These are phyloP conservation scores for Aspergillus avenaceus DNA, from an alignment of 495 filamentous ascomycete genomes.

Conservation along the genomic window DNA sequence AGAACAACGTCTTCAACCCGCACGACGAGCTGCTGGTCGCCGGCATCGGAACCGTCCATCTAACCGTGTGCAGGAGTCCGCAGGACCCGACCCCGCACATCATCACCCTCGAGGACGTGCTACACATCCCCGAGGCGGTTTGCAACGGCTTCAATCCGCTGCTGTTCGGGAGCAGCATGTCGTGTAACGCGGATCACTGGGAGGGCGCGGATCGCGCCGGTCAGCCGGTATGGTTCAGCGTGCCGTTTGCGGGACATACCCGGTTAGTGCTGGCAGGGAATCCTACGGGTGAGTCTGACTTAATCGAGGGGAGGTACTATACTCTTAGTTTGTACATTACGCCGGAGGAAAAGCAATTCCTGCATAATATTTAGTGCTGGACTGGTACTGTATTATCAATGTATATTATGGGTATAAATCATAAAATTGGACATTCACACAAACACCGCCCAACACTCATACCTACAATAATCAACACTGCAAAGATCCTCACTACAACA, in stretches of 20 bases:
- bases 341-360: slow-evolving; percentile 17
- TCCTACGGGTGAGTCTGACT: slow-evolving; percentile 19
- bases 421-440: too few relatives aligned
- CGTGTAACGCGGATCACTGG: slow-evolving; percentile 16
- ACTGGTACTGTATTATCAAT: too few relatives aligned
- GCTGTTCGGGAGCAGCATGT: slow-evolving; percentile 22
- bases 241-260: slow-evolving; percentile 14
- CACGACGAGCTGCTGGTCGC: slow-evolving; percentile 20
- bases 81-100: slow-evolving; percentile 4
- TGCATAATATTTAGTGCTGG: too few relatives aligned
- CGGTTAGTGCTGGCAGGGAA: slow-evolving; percentile 18
- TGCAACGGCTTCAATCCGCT: slow-evolving; percentile 29
- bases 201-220: slow-evolving; percentile 16
- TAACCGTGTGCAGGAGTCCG: slow-evolving; percentile 7
- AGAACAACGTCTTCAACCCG: slow-evolving; percentile 22
- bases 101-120: slow-evolving; percentile 23
- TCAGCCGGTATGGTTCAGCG: slow-evolving; percentile 16
- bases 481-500: too few relatives aligned
- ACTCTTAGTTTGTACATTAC: slow-evolving; percentile 26
- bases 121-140: slow-evolving; percentile 26
- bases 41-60: slow-evolving; percentile 22
- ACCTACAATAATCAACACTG: too few relatives aligned
- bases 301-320: slow-evolving; percentile 23
- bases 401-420: too few relatives aligned
- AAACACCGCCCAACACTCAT: too few relatives aligned